phyloP scores from a whole-genome alignment of 2,329 filamentous ascomycete genomes.

The Neofusicoccum kwambonambiense region DNA sequence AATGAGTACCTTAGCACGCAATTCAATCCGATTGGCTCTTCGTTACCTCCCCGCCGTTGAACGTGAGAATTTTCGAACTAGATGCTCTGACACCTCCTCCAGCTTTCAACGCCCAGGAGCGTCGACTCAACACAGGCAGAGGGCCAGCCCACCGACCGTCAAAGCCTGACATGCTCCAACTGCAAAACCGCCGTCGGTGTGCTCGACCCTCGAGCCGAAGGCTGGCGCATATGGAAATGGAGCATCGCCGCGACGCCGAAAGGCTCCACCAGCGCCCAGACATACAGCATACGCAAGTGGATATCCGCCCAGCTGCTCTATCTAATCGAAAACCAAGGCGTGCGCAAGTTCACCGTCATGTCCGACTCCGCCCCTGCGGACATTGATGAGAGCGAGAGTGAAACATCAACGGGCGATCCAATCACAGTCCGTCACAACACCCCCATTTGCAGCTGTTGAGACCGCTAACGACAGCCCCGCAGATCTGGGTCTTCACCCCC shows the following conservation, averaged over 20 bases:
- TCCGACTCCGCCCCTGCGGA: not conserved
- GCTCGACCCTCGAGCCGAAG: constrained; percentile 44
- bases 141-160: not conserved
- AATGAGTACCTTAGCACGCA: constrained; percentile 15
- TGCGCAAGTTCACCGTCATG: constrained; percentile 50
- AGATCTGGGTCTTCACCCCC: constrained; percentile 62
- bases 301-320: constrained; percentile 58
- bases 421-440: constrained; percentile 1
- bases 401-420: not conserved
- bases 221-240: constrained; percentile 53
- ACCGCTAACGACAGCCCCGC: not conserved
- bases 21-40: not conserved
- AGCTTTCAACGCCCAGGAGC: not conserved
- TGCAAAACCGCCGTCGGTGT: constrained; percentile 38
- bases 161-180: constrained; percentile 37
- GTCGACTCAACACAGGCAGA: not conserved
- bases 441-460: too few relatives aligned
- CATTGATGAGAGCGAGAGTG: not conserved
- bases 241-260: constrained; percentile 35
- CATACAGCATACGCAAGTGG: constrained; percentile 39
- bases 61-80: not conserved
- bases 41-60: not conserved
- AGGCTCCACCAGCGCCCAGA: constrained; percentile 11
- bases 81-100: constrained; percentile 2
- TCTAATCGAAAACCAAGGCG: constrained; percentile 55